Base-by-base conservation (phyloP, 2,329 filamentous ascomycete species). In the Cladosporium sp. region DNA sequence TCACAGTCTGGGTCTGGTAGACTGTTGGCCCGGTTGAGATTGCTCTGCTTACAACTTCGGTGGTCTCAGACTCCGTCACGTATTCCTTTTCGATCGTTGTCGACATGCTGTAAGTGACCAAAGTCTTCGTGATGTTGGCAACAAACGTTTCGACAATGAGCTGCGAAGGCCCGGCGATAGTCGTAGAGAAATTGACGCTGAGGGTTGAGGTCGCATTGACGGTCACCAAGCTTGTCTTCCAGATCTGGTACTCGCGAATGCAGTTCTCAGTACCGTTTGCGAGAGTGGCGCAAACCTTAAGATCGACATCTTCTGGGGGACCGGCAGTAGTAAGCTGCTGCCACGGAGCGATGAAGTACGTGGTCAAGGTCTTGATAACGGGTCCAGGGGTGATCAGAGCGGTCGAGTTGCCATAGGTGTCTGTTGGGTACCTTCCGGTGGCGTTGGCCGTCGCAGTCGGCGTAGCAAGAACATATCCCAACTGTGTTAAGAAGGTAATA, bases 261-360 rank as follows among this genome's bases (percentile, higher is more conserved):
- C 80, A 82, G 58, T 79, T 74, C 51, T 76, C 69, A 6, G 73
- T 75, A 21, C 73, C 77, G 64, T 79, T 74, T 14, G 72, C 69
- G 56, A 75, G 70, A 7, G 72, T 70, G 0, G 73, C 76, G 72
- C 79, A 82, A 48, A 82, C 73, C 65, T 80, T 79, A 48, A 78
- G 73, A 36, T 78, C 76, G 23, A 82, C 77, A 49, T 80, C 76
- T 1, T 73, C 71, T 3, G 80, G 79, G 0, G 71, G 67, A 0
- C 73, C 71, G 16, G 77, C 79, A 6, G 75, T 73, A 0, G 79
- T 80, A 43, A 81, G 69, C 1, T 77, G 75, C 65, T 79, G 75
- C 80, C 80, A 82, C 1, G 78, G 77, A 0, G 80, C 80, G 34
- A 81, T 68, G 70, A 77, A 81, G 75, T 79, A 82, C 3, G 79